Conservation (phyloP, 2,329 filamentous ascomycete species). For the Dryadomyces sulphureus region DNA sequence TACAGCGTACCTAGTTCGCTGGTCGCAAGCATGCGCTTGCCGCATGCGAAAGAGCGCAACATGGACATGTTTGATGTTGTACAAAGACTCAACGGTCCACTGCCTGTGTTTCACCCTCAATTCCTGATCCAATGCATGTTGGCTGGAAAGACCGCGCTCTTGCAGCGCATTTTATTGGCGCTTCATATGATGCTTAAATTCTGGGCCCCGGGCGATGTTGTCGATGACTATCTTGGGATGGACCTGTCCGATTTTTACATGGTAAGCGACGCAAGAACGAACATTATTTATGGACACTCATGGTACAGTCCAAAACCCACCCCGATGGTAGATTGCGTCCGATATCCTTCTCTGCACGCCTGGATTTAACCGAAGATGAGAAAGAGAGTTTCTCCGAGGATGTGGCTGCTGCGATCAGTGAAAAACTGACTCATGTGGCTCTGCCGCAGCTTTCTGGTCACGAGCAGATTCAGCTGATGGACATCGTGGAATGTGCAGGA, state of each 20-base stretch:
- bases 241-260: constrained; percentile 43
- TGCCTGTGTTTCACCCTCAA: constrained; percentile 86
- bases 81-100: constrained; percentile 68
- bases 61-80: constrained; percentile 71
- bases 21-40: constrained; percentile 34
- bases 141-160: constrained; percentile 57
- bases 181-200: constrained; percentile 70
- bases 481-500: constrained; percentile 73
- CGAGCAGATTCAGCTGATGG: constrained; percentile 72
- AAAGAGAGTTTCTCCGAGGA: constrained; percentile 56
- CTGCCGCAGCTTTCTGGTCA: constrained; percentile 69
- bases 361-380: constrained; percentile 30
- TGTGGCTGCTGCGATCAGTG: constrained; percentile 54
- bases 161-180: constrained; percentile 57
- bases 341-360: constrained; percentile 21
- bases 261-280: constrained; percentile 8
- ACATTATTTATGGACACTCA: not conserved
- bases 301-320: not conserved
- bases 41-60: constrained; percentile 31
- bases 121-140: constrained; percentile 78
- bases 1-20: constrained; percentile 49
- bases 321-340: constrained; percentile 1
- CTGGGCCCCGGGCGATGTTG: constrained; percentile 61
- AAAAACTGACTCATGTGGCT: constrained; percentile 59
- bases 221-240: constrained; percentile 65